Conservation (phyloP, 139 green algal genomes). For the Chlamydomonas eustigma region DNA sequence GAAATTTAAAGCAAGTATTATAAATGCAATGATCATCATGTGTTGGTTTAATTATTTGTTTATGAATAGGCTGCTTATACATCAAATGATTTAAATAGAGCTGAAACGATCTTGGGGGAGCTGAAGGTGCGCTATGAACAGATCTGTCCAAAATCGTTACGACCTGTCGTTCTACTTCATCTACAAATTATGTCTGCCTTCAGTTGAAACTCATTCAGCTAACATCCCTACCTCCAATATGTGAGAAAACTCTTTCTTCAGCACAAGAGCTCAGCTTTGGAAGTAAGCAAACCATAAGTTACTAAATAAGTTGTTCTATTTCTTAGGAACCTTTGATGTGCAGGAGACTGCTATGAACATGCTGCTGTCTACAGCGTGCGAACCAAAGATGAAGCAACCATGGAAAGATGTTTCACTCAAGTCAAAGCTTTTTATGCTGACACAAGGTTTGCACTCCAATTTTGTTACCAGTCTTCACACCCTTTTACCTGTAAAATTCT, state of each 20-base stretch:
- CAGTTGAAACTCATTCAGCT: constrained; percentile 81
- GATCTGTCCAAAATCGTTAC: too few species aligned
- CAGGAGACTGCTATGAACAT: constrained; percentile 84
- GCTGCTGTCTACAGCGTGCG: constrained; percentile 78
- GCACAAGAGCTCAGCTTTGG: constrained; percentile 72
- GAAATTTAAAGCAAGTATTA: constrained; percentile 50
- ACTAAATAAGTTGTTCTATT: not conserved
- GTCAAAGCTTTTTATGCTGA: constrained; percentile 88
- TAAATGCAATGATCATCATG: too few species aligned
- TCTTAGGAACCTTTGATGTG: not conserved
- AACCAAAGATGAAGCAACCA: constrained; percentile 71
- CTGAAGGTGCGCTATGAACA: too few species aligned
- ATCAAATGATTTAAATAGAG: constrained; percentile 44
- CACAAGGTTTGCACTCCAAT: constrained; percentile 45
- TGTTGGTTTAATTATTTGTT: too few species aligned
- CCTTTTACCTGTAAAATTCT: not conserved
- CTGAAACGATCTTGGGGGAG: constrained; percentile 34
- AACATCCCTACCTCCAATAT: constrained; percentile 63
- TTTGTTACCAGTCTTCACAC: not conserved
- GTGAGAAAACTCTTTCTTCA: constrained; percentile 51
- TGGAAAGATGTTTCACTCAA: constrained; percentile 88
- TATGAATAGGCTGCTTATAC: constrained; percentile 35
- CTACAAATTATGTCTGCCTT: not conserved
- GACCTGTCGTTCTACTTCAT: not conserved
- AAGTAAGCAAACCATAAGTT: constrained; percentile 49